Evolutionary conservation across 2,329 filamentous ascomycete species (phyloP), one percentile per base, ranked within the genome.

Genomic region (Verticillium nonalfalfae): DNA sequence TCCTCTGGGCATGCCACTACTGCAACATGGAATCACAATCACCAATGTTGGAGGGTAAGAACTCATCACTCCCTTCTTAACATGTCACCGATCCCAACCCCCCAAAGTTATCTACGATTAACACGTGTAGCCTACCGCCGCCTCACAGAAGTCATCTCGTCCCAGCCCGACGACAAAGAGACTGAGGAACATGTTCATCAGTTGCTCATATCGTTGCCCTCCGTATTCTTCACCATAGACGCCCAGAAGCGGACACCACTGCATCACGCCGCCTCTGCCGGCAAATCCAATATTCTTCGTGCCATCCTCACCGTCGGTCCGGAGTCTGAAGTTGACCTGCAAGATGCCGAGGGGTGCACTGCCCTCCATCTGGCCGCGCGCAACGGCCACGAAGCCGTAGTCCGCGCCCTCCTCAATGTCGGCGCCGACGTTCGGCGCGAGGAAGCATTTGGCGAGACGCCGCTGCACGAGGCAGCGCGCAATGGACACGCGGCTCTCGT

Each of bases 341-440:
- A 33, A 45, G 63, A 65, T 54, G 57, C 35, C 4, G 55, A 66
- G 50, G 59, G 33, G 9, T 59, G 60, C 40, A 68, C 66, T 21
- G 62, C 67, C 5, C 62, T 68, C 0, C 64, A 60, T 13, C 61
- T 64, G 7, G 66, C 66, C 45, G 57, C 59, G 31, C 57, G 59
- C 14, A 64, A 63, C 14, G 65, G 67, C 6, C 66, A 67, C 7
- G 59, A 61, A 2, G 59, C 59, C 6, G 59, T 66, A 4, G 66
- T 65, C 1, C 15, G n/a, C 1, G 38, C 60, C 6, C 62, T 68
- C 14, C 55, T 68, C 18, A 50, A 58, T 0, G 38, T 18, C 1
- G 66, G 65, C 14, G 66, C 66, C 1, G 26, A 63, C 45, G 63
- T 66, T 2, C 45, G 61, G 4, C 63, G 63, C 2, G 64, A 66